Evolutionary conservation across 202 grass and related monocot genomes (phyloP).

Genomic region (Sporobolus alterniflorus): DNA sequence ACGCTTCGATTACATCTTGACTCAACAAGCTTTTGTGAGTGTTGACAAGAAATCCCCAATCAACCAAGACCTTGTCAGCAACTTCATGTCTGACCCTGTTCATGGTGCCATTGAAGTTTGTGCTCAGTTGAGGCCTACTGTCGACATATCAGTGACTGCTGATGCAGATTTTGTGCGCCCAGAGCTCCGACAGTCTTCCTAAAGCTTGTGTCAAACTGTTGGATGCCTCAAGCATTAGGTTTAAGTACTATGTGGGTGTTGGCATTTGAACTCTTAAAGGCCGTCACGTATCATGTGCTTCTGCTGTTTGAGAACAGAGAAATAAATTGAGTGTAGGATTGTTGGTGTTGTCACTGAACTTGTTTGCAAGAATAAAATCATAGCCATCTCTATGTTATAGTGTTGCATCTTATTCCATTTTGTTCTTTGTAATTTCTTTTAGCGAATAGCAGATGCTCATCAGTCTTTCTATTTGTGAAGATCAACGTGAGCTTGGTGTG

Average conservation of each 20-base stretch:
- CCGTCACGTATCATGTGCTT: conserved; percentile 9
- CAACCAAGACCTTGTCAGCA: conserved; percentile 94
- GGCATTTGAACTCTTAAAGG: conserved; percentile 15
- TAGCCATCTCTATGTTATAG: background rate
- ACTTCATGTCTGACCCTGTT: conserved; percentile 78
- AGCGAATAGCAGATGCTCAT: background rate
- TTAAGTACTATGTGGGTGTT: background rate
- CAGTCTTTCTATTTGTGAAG: background rate
- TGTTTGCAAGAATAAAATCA: conserved; percentile 36
- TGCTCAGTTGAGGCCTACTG: conserved; percentile 79
- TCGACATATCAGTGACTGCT: conserved; percentile 86
- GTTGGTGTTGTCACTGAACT: conserved; percentile 3
- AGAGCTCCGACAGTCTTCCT: conserved; percentile 70
- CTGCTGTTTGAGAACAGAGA: conserved; percentile 16
- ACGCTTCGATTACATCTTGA: conserved; percentile 83
- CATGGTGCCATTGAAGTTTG: conserved; percentile 83
- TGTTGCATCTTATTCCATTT: background rate
- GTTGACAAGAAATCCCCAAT: conserved; percentile 62
- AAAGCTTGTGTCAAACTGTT: background rate
- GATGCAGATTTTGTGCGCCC: conserved; percentile 94
- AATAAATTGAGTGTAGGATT: conserved; percentile 18
- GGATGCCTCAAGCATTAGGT: background rate
- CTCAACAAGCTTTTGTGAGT: conserved; percentile 85
- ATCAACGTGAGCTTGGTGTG: background rate
- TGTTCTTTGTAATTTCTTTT: background rate